These are phyloP conservation scores for Prunella vulgaris DNA, from an alignment of 257 asterid species.

Conservation along the genomic window DNA sequence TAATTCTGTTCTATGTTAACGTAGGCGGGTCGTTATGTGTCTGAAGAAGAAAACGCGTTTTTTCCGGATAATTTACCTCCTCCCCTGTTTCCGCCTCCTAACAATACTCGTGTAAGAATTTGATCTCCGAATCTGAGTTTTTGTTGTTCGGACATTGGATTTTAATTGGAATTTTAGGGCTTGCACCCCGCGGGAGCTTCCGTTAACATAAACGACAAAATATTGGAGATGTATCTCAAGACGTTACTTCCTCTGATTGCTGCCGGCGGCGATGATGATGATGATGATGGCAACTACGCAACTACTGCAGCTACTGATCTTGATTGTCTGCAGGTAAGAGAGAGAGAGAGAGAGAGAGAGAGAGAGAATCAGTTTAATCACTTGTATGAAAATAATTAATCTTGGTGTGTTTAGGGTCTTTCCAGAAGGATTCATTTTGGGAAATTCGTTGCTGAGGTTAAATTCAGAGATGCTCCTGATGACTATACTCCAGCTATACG, in stretches of 20 bases:
- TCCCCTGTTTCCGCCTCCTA: conserved; percentile 35
- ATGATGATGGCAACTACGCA: conserved; percentile 47
- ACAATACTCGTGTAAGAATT: conserved; percentile 31
- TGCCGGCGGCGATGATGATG: conserved; percentile 43
- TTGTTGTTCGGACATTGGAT: too few species aligned
- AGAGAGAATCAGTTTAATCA: neutral
- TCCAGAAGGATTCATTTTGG: conserved; percentile 90
- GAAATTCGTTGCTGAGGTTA: conserved; percentile 85
- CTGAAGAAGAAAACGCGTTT: conserved; percentile 73
- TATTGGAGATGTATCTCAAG: conserved; percentile 50
- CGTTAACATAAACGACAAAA: conserved; percentile 57
- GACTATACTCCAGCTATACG: conserved; percentile 65
- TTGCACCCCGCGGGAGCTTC: conserved; percentile 65
- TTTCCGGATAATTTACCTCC: conserved; percentile 50
- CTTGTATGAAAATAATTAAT: neutral
- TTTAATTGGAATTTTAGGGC: conserved; percentile 29
- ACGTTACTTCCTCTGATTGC: conserved; percentile 57
- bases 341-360: neutral
- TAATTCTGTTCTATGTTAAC: neutral
- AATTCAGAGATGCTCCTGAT: conserved; percentile 56
- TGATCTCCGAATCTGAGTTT: too few species aligned
- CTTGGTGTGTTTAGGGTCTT: conserved; percentile 43
- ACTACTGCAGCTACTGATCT: conserved; percentile 61
- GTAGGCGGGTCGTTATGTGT: conserved; percentile 71
- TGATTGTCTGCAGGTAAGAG: conserved; percentile 58